Conservation (phyloP, 2,329 filamentous ascomycete genomes). For the Monilinia fructicola region DNA sequence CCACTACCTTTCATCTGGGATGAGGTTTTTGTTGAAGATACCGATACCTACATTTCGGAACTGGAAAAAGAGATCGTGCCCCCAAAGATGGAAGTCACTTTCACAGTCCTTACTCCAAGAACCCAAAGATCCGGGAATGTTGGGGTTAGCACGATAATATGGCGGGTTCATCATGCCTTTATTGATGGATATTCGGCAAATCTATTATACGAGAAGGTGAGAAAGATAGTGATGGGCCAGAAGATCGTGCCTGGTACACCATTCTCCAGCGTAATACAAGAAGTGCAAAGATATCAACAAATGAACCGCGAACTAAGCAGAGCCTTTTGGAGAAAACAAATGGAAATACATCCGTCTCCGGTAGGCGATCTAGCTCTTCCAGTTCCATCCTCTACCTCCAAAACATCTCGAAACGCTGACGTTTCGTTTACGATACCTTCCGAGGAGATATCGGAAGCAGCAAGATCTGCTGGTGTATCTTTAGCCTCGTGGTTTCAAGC, state of each 20-base stretch:
- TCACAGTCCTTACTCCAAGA: constrained; percentile 2
- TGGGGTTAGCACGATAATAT: constrained; percentile 33
- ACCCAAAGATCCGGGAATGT: neutral
- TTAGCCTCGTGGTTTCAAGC: constrained; percentile 35
- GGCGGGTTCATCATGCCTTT: constrained; percentile 41
- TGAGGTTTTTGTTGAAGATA: neutral
- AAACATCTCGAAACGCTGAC: neutral
- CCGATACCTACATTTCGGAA: constrained; percentile 4
- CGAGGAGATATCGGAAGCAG: constrained; percentile 8
- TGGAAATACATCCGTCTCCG: constrained; percentile 8
- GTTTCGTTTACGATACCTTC: constrained; percentile 21
- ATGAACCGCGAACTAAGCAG: neutral
- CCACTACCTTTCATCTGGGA: constrained; percentile 6
- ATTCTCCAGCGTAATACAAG: neutral
- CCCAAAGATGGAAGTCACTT: constrained; percentile 9
- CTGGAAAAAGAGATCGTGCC: constrained; percentile 8
- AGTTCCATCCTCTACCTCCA: neutral
- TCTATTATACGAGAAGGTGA: constrained; percentile 22
- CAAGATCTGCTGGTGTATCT: constrained; percentile 11
- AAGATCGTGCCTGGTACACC: neutral
- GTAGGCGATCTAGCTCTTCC: constrained; percentile 9
- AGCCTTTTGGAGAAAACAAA: constrained; percentile 21
- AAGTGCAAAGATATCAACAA: constrained; percentile 6
- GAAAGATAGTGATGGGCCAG: constrained; percentile 8
- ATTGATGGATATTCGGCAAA: constrained; percentile 40